Base-by-base conservation (phyloP, 306 rosid species). In the Ziziphus jujuba region DNA sequence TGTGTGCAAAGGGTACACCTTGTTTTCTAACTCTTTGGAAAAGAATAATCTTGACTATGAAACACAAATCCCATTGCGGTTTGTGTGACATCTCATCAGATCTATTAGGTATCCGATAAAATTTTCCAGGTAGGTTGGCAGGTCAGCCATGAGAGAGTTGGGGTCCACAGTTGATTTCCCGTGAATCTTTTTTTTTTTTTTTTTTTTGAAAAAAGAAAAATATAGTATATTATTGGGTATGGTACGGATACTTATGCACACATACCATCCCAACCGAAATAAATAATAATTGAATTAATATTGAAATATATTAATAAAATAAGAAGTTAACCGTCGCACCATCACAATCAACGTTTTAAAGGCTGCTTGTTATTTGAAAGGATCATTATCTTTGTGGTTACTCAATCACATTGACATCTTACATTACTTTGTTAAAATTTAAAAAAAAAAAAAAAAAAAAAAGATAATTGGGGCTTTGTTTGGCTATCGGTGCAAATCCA, bases 321-420 rank as follows among this genome's bases (percentile, higher is more conserved):
- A 28, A 28, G 33, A 15, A 13, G 22, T 24, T 38, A 8, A 23
- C 17, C 47, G 19, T 11, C 52, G n/a, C 17, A 17, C 40, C 24
- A 36, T 71, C 56, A 19, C 21, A 13, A 35, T 75, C 55, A 61
- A n/a, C 69, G 10, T 11, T 71, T 49, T 53, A 40, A 62, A 43
- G 4, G 36, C 56, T 13, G 25, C 22, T 23, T 34, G 5, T 57
- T 33, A 21, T 16, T 20, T 61, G 75, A 15, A 49, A 20, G 56
- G 6, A 0, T 59, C 15, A 11, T 65, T 15, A 13, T 34, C 25
- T 40, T 33, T 58, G 5, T 28, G 78, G 67, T 19, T 50, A 53
- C 19, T 31, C 17, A 19, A 9, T 55, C 76, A 5, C 47, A 36
- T 38, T 57, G 1, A 43, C 12, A 31, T 10, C 45, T 68, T 17